phyloP scores from a whole-genome alignment of 169 alveolate genomes.

The Neospora caninum region DNA sequence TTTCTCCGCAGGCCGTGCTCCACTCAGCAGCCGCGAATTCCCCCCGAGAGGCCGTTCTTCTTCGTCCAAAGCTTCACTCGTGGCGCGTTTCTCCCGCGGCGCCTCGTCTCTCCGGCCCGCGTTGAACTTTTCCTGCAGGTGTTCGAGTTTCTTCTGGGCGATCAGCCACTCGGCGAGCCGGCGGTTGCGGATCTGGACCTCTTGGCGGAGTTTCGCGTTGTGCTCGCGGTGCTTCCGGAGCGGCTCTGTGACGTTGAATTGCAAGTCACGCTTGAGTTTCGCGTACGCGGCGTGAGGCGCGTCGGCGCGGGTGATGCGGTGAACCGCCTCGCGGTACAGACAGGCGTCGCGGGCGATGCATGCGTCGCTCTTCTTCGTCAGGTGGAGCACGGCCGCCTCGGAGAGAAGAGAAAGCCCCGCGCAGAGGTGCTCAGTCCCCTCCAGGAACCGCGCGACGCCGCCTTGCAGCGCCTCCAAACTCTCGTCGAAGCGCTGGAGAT shows the following conservation, averaged over 20 bases:
- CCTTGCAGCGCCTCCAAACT: constrained; percentile 41
- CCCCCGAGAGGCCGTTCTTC: constrained; percentile 15
- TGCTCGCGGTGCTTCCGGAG: constrained; percentile 49
- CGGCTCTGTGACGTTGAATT: constrained; percentile 59
- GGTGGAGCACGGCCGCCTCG: constrained; percentile 53
- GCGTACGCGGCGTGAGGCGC: constrained; percentile 69
- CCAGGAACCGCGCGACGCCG: constrained; percentile 56
- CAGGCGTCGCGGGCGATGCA: constrained; percentile 49
- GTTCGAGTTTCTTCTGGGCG: constrained; percentile 29
- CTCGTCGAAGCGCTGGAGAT: constrained; percentile 61
- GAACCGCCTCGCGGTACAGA: constrained; percentile 48
- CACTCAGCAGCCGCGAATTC: constrained; percentile 5
- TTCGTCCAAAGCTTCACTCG: background rate
- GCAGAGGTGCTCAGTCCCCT: constrained; percentile 59
- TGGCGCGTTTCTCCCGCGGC: background rate
- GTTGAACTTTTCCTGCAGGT: background rate
- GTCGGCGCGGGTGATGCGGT: constrained; percentile 57
- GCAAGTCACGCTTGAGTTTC: constrained; percentile 54
- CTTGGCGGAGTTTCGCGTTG: constrained; percentile 38
- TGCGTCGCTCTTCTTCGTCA: constrained; percentile 58
- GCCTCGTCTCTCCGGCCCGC: background rate
- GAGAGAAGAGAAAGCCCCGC: constrained; percentile 47
- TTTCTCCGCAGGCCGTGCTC: constrained; percentile 22
- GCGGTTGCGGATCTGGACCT: background rate
- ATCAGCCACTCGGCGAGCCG: constrained; percentile 35